Conservation (phyloP, 169 alveolate genomes). For the Babesia divergens region DNA sequence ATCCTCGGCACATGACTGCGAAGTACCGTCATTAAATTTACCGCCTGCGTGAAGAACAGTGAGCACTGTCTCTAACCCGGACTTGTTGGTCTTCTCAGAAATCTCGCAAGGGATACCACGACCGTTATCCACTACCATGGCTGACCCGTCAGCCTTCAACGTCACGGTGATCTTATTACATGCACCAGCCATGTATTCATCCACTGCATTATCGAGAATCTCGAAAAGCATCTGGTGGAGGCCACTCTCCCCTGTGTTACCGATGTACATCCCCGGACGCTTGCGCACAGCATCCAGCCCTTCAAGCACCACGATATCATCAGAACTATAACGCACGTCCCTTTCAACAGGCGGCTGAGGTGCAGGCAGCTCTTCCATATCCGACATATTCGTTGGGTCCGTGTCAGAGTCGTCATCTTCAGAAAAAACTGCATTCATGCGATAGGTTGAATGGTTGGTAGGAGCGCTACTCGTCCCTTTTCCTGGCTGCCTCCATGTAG, state of each 20-base stretch:
- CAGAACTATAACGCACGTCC: conserved; percentile 60
- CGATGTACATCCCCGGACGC: conserved; percentile 85
- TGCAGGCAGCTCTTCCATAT: neutral
- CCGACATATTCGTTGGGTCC: neutral
- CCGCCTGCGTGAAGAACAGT: conserved; percentile 84
- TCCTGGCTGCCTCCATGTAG: too few species aligned
- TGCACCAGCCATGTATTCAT: conserved; percentile 74
- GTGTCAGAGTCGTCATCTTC: neutral
- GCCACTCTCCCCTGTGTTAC: conserved; percentile 76
- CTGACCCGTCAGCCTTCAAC: conserved; percentile 70
- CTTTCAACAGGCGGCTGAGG: conserved; percentile 1
- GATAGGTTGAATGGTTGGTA: too few species aligned
- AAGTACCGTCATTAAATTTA: conserved; percentile 67
- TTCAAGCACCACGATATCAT: conserved; percentile 75
- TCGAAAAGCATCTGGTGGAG: conserved; percentile 79
- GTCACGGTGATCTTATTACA: conserved; percentile 70
- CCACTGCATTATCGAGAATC: conserved; percentile 80
- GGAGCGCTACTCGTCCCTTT: too few species aligned
- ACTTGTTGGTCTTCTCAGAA: conserved; percentile 65
- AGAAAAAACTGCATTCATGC: neutral
- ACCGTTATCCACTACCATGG: conserved; percentile 72
- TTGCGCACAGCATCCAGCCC: conserved; percentile 82
- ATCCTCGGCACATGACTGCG: conserved; percentile 4
- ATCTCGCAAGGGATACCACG: conserved; percentile 81
- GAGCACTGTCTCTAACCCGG: conserved; percentile 79